Evolutionary conservation across 441 rosid genomes (phyloP).

Genomic region (Gossypium gossypioides): DNA sequence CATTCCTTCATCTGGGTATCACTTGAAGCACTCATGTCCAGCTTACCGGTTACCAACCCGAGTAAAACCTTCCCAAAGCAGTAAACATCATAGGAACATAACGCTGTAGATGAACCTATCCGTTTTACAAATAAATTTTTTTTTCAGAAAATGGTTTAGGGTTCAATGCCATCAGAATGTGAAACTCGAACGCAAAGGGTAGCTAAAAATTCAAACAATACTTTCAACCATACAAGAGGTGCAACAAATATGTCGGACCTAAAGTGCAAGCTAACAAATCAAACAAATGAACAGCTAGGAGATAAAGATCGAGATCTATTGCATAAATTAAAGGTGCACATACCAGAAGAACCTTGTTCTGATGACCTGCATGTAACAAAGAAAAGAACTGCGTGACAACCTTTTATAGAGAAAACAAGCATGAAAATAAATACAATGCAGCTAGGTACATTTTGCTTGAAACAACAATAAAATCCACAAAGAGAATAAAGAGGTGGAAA

Average conservation of each 20-base stretch:
- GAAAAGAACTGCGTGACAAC: constrained; percentile 19
- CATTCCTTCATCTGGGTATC: constrained; percentile 50
- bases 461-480: not conserved
- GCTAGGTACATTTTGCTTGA: not conserved
- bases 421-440: not conserved
- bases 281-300: not conserved
- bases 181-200: not conserved
- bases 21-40: constrained; percentile 61
- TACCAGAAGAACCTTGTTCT: constrained; percentile 68
- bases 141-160: constrained; percentile 5
- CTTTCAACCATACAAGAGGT: not conserved
- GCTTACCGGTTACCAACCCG: constrained; percentile 88
- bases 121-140: constrained; percentile 11
- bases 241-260: not conserved
- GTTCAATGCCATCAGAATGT: not conserved
- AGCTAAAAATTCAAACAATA: not conserved
- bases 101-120: constrained; percentile 45
- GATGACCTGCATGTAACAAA: constrained; percentile 53
- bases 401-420: constrained; percentile 11
- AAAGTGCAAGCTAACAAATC: not conserved
- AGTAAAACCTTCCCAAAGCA: constrained; percentile 96
- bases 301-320: not conserved
- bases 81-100: constrained; percentile 77
- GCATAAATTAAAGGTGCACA: constrained; percentile 7
- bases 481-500: not conserved